A percentile compares a stretch with the other conserved stretches of the same genome.
phyloP scores from a whole-genome alignment of 2,329 filamentous ascomycete genomes.

The Geosmithia morbida region DNA sequence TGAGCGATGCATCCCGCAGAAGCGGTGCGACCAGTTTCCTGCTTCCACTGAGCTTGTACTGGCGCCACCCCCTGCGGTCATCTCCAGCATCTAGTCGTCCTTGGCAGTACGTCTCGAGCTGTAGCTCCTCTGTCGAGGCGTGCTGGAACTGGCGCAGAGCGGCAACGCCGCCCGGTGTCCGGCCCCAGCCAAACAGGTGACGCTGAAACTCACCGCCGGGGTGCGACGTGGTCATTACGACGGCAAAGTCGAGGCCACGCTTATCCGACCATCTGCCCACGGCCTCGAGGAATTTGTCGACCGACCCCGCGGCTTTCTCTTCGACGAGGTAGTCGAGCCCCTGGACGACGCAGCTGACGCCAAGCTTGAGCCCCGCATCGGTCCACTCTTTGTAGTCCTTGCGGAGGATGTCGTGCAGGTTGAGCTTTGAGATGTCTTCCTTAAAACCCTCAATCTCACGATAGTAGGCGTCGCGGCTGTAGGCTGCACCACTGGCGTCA shows the following conservation, averaged over 20 bases:
- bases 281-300: conserved; percentile 27
- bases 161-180: conserved; percentile 29
- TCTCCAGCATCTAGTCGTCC: conserved; percentile 28
- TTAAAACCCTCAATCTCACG: conserved; percentile 48
- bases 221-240: conserved; percentile 55
- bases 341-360: conserved; percentile 53
- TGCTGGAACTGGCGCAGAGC: conserved; percentile 39
- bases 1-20: conserved; percentile 34
- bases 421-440: conserved; percentile 46
- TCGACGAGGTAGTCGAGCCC: conserved; percentile 43
- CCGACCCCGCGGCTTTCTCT: conserved; percentile 30
- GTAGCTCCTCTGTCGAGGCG: conserved; percentile 29
- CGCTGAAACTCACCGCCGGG: conserved; percentile 41
- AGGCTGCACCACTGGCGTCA: conserved; percentile 15
- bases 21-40: conserved; percentile 58
- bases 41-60: conserved; percentile 45
- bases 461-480: conserved; percentile 42
- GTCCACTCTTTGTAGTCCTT: conserved; percentile 81
- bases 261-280: conserved; percentile 40
- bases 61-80: conserved; percentile 51
- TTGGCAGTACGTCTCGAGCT: conserved; percentile 38
- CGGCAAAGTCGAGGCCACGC: conserved; percentile 44
- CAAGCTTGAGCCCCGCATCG: conserved; percentile 40
- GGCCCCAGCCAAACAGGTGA: conserved; percentile 54
- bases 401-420: conserved; percentile 52